Percentiles rank a stretch among this genome's conserved stretches.
Evolutionary conservation across 1,284 basidiomycete species (phyloP).

Genomic region (Ceratobasidium sp.): DNA sequence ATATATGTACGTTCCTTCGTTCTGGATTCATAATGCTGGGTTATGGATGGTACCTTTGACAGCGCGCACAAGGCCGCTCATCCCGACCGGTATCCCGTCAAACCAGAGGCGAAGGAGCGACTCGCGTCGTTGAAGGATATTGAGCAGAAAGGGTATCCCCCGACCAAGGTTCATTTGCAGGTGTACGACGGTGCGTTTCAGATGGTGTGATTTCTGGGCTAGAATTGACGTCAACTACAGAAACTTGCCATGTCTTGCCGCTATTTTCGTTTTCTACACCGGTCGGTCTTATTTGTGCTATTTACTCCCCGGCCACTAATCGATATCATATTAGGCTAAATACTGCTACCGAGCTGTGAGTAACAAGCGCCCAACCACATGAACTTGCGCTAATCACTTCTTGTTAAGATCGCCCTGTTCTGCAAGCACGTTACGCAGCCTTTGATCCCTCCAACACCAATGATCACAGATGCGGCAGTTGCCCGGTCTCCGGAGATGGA

Average conservation of each 20-base stretch:
- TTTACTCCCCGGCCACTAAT: not conserved
- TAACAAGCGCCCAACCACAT: not conserved
- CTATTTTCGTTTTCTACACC: slow-evolving; percentile 56
- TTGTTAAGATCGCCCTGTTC: slow-evolving; percentile 56
- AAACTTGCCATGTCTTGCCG: slow-evolving; percentile 59
- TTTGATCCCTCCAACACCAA: slow-evolving; percentile 43
- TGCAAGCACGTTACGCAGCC: slow-evolving; percentile 55
- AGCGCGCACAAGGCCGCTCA: slow-evolving; percentile 89
- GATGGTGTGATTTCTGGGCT: not conserved
- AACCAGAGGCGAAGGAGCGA: slow-evolving; percentile 67
- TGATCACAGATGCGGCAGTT: slow-evolving; percentile 20
- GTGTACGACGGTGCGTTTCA: slow-evolving; percentile 59
- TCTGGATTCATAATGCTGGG: not conserved
- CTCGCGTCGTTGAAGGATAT: slow-evolving; percentile 75
- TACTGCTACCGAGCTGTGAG: slow-evolving; percentile 62
- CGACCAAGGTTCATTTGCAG: slow-evolving; percentile 93
- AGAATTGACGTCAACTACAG: slow-evolving; percentile 4
- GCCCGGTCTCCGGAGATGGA: slow-evolving; percentile 20
- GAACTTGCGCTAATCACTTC: not conserved
- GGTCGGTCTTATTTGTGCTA: slow-evolving; percentile 7
- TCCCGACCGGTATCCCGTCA: slow-evolving; percentile 78
- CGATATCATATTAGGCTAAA: slow-evolving; percentile 60
- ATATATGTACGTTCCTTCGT: slow-evolving; percentile 60
- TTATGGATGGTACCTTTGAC: not conserved
- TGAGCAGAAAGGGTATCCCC: slow-evolving; percentile 62